phyloP scores from a whole-genome alignment of 2,329 filamentous ascomycete genomes.

The Diplodia seriata region DNA sequence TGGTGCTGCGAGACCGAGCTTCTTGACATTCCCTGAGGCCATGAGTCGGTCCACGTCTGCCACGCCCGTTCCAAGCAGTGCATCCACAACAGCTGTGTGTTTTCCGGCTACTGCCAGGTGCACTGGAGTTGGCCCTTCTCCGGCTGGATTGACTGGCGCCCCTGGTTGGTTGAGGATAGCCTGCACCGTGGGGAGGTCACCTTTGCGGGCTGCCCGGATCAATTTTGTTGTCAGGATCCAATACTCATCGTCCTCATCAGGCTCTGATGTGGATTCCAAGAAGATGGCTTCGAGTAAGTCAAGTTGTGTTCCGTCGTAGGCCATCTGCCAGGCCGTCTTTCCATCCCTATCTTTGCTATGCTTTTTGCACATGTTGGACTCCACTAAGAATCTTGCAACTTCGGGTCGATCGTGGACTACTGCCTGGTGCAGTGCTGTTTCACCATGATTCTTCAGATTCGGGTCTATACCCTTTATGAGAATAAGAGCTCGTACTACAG shows the following conservation, averaged over 20 bases:
- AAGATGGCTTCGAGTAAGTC: not conserved
- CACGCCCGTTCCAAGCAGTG: not conserved
- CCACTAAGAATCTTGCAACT: too few relatives aligned
- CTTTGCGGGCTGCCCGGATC: not conserved
- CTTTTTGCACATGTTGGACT: not conserved
- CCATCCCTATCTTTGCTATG: too few relatives aligned
- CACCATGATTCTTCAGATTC: too few relatives aligned
- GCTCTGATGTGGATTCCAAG: not conserved
- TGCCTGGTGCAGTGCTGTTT: too few relatives aligned
- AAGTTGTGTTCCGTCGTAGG: accelerated
- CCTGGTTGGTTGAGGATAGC: not conserved
- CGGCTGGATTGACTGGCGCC: not conserved
- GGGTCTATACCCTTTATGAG: too few relatives aligned
- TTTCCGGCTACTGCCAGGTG: not conserved
- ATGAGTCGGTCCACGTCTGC: not conserved
- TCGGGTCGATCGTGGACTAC: too few relatives aligned
- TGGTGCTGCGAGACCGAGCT: accelerated
- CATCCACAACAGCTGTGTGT: not conserved
- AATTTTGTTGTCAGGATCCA: not conserved
- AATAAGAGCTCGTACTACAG: too few relatives aligned
- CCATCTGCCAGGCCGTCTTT: not conserved
- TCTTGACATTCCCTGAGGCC: accelerated
- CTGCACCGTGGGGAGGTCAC: not conserved
- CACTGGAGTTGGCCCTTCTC: not conserved
- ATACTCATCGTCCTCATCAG: not conserved